A percentile compares a stretch with the other conserved stretches of the same genome.
These are phyloP conservation scores for Pseudoturritis turrita DNA, from an alignment of 345 rosid genomes.

Conservation along the genomic window DNA sequence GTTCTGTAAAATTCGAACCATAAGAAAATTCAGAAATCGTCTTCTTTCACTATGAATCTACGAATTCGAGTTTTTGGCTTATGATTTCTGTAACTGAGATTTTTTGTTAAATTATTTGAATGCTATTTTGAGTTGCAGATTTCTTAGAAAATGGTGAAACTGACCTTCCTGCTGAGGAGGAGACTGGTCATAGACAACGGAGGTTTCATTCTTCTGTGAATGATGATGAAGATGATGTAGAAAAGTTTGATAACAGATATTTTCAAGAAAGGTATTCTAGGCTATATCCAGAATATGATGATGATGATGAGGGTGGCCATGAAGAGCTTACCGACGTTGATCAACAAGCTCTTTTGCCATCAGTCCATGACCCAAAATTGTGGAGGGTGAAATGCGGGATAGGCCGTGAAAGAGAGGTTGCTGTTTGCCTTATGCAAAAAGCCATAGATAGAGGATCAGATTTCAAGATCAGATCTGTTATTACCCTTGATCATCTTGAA, in stretches of 20 bases:
- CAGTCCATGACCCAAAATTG: constrained; percentile 72
- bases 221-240: constrained; percentile 71
- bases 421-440: constrained; percentile 85
- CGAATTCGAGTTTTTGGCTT: neutral
- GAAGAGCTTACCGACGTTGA: constrained; percentile 80
- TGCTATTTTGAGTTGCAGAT: constrained; percentile 39
- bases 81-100: neutral
- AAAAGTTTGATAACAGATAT: constrained; percentile 52
- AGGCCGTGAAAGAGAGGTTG: constrained; percentile 65
- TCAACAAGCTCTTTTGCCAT: constrained; percentile 91
- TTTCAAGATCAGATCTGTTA: constrained; percentile 68
- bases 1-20: neutral
- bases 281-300: constrained; percentile 44
- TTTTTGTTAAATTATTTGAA: too few species aligned
- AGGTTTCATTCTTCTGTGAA: constrained; percentile 50
- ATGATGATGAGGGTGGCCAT: constrained; percentile 31
- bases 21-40: neutral
- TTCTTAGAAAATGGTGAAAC: constrained; percentile 61
- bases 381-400: constrained; percentile 42
- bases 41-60: neutral
- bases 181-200: constrained; percentile 44
- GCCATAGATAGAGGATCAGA: constrained; percentile 70
- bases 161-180: constrained; percentile 66
- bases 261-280: constrained; percentile 59
- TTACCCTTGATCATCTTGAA: constrained; percentile 86